Conservation (phyloP, 2,329 filamentous ascomycete genomes). For the Aspergillus texensis region DNA sequence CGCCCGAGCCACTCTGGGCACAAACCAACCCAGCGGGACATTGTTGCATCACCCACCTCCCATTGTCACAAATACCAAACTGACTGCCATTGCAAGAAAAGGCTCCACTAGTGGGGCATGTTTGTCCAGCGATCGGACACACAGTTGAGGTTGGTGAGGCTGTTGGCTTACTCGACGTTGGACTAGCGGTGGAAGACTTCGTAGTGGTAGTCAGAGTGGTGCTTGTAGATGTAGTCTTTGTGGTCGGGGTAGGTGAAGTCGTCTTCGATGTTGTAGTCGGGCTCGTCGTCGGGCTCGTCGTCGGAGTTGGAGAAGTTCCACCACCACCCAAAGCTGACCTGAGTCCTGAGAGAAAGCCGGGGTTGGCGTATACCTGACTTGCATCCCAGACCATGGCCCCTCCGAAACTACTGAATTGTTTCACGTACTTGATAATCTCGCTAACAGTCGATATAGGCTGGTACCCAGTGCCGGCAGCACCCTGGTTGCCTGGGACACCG, state of each 20-base stretch:
- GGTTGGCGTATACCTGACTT: constrained; percentile 61
- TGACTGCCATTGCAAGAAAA: neutral
- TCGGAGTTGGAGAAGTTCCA: neutral
- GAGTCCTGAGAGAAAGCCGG: constrained; percentile 52
- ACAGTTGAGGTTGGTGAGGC: neutral
- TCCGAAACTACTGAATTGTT: constrained; percentile 62
- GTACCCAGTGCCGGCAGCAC: constrained; percentile 61
- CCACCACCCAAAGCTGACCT: neutral
- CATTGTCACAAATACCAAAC: neutral
- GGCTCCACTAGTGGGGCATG: neutral
- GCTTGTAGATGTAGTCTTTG: neutral
- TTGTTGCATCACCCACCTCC: neutral
- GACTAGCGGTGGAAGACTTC: neutral
- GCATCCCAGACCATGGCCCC: constrained; percentile 73
- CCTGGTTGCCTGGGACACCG: constrained; percentile 60
- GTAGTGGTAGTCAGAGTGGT: neutral
- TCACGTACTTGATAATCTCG: constrained; percentile 56
- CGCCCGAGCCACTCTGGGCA: neutral
- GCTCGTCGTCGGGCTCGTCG: neutral
- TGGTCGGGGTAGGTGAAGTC: neutral
- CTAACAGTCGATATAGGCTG: constrained; percentile 48
- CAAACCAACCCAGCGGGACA: neutral
- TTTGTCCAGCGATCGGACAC: neutral
- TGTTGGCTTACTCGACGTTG: neutral
- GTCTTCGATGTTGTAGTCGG: neutral